Evolutionary conservation across 345 rosid genomes (phyloP).

Genomic region (Heritiera littoralis): DNA sequence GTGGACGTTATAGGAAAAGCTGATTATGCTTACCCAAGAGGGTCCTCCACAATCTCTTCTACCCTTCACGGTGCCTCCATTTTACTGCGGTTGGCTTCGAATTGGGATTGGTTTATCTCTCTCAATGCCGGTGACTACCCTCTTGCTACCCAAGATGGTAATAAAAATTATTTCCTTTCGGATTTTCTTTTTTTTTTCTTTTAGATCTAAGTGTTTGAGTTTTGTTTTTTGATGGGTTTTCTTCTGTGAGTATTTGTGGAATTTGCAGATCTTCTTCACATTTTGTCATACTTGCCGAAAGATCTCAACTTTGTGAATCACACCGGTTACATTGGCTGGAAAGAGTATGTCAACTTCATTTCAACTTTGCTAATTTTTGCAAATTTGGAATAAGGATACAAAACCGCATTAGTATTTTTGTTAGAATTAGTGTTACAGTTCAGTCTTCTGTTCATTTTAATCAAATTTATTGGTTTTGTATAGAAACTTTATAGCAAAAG

Average conservation of each 20-base stretch:
- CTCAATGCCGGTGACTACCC: slow-evolving; percentile 82
- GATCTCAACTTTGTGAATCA: slow-evolving; percentile 86
- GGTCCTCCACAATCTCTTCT: slow-evolving; percentile 81
- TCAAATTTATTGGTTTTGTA: background rate
- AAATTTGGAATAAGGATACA: background rate
- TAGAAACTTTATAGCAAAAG: background rate
- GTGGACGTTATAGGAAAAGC: slow-evolving; percentile 83
- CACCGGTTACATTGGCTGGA: slow-evolving; percentile 90
- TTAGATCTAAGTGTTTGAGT: background rate
- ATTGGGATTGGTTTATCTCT: slow-evolving; percentile 90
- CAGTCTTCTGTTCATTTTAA: background rate
- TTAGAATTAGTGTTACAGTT: background rate
- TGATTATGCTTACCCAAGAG: slow-evolving; percentile 68
- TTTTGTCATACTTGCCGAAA: slow-evolving; percentile 80
- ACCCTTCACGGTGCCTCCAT: slow-evolving; percentile 90
- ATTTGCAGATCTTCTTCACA: slow-evolving; percentile 91
- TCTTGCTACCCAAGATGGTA: slow-evolving; percentile 93
- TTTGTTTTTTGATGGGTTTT: slow-evolving; percentile 1
- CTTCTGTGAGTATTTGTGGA: slow-evolving; percentile 14
- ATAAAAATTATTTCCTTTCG: background rate
- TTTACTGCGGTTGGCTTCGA: slow-evolving; percentile 59
- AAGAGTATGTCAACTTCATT: slow-evolving; percentile 61
- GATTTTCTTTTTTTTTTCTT: background rate
- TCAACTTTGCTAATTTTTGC: slow-evolving; percentile 11
- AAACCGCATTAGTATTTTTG: background rate